These are phyloP conservation scores for Plectranthus barbatus DNA, from an alignment of 257 asterid species.

Conservation along the genomic window DNA sequence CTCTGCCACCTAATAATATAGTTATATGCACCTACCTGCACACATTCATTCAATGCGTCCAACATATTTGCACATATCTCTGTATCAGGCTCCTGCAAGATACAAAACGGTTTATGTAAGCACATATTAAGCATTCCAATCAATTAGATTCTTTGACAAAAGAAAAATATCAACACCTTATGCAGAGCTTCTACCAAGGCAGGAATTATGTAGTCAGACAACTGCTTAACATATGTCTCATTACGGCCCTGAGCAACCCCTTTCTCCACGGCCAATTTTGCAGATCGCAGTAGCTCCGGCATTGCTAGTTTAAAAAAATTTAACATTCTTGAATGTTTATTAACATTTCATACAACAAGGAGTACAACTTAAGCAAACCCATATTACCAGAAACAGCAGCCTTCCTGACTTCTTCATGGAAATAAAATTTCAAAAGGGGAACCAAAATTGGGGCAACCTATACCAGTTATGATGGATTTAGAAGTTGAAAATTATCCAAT, in stretches of 20 bases:
- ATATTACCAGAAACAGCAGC: conserved; percentile 95
- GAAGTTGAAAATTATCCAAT: background rate
- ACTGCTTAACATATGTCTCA: conserved; percentile 68
- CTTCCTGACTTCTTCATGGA: conserved; percentile 98
- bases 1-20: background rate
- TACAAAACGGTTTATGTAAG: conserved; percentile 21
- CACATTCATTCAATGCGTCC: conserved; percentile 85
- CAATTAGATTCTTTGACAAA: background rate
- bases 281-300: conserved; percentile 93
- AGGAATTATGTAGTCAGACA: conserved; percentile 65
- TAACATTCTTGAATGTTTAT: conserved; percentile 6
- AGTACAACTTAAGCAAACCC: background rate
- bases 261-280: conserved; percentile 89
- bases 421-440: conserved; percentile 85
- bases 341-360: background rate
- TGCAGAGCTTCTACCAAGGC: conserved; percentile 83
- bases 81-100: conserved; percentile 85
- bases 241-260: conserved; percentile 88
- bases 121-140: conserved; percentile 5
- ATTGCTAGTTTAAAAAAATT: conserved; percentile 52
- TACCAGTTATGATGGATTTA: conserved; percentile 10
- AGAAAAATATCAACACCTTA: conserved; percentile 49
- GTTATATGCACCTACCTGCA: conserved; percentile 49
- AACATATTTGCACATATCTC: conserved; percentile 84
- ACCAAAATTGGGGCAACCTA: conserved; percentile 93